Percentiles rank a stretch among this genome's conserved stretches.
These are phyloP conservation scores for Microascus cirrosus DNA, from an alignment of 2,329 filamentous ascomycete species.

Conservation along the genomic window DNA sequence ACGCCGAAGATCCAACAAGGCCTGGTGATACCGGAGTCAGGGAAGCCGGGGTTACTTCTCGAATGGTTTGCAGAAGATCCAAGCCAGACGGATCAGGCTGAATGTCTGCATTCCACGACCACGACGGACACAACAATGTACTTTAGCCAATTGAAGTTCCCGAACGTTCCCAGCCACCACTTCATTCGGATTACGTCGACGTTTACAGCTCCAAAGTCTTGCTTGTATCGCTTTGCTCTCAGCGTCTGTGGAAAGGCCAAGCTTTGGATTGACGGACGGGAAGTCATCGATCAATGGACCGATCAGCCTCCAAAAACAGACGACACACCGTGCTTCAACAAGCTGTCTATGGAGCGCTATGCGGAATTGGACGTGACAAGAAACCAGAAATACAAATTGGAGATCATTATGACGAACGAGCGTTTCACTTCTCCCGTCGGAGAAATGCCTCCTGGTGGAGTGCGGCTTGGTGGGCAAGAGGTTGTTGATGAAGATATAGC, in stretches of 20 bases:
- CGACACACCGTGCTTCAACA: conserved; percentile 54
- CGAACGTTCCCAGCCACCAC: conserved; percentile 27
- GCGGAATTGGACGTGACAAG: conserved; percentile 45
- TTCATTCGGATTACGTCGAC: conserved; percentile 51
- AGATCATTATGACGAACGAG: conserved; percentile 49
- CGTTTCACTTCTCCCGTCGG: conserved; percentile 39
- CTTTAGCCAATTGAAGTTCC: too few species aligned
- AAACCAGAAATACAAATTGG: conserved; percentile 45
- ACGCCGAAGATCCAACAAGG: too few species aligned
- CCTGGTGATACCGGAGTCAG: too few species aligned
- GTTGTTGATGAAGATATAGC: conserved; percentile 46
- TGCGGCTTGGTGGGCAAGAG: conserved; percentile 50
- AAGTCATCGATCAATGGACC: conserved; percentile 40
- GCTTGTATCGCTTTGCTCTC: conserved; percentile 53
- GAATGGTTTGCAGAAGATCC: conserved; percentile 38
- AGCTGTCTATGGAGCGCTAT: conserved; percentile 53
- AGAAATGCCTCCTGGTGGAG: conserved; percentile 45
- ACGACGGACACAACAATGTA: conserved; percentile 31
- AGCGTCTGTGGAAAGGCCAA: conserved; percentile 55
- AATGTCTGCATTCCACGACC: conserved; percentile 36
- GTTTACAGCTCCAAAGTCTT: conserved; percentile 48
- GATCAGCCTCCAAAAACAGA: conserved; percentile 52
- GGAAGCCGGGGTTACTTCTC: conserved; percentile 6
- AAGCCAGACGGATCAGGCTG: conserved; percentile 32
- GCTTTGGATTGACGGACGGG: conserved; percentile 48